Percentiles rank a stretch among this genome's conserved stretches.
These are phyloP conservation scores for Sclerotinia subarctica DNA, from an alignment of 2,329 filamentous ascomycete species.

Conservation along the genomic window DNA sequence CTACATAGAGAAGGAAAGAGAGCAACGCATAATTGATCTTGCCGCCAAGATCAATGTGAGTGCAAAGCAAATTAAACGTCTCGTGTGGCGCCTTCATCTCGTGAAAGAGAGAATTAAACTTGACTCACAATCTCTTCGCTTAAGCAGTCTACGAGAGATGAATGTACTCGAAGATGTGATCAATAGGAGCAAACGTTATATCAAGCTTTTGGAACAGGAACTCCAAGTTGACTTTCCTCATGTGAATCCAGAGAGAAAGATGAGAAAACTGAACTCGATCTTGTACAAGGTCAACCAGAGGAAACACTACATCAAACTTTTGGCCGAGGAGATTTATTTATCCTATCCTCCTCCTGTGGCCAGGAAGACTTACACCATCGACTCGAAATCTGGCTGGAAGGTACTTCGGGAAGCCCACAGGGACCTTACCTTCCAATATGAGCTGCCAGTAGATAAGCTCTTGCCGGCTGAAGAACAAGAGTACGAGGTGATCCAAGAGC, in stretches of 20 bases:
- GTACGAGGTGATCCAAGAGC: neutral
- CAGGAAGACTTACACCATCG: neutral
- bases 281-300: neutral
- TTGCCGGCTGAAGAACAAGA: neutral
- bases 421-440: neutral
- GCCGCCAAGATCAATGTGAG: neutral
- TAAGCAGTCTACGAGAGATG: neutral
- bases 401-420: neutral
- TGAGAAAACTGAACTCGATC: neutral
- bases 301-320: conserved; percentile 5
- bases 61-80: neutral
- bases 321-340: neutral
- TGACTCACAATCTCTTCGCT: neutral
- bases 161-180: neutral
- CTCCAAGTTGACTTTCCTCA: neutral
- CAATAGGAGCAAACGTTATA: neutral
- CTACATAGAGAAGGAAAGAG: neutral
- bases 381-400: neutral
- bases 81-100: neutral
- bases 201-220: neutral
- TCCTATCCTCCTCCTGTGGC: conserved; percentile 1
- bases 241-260: neutral
- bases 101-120: neutral
- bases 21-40: neutral
- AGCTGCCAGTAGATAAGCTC: neutral